Conservation (phyloP, 257 asterid genomes). For the Fraxinus excelsior region DNA sequence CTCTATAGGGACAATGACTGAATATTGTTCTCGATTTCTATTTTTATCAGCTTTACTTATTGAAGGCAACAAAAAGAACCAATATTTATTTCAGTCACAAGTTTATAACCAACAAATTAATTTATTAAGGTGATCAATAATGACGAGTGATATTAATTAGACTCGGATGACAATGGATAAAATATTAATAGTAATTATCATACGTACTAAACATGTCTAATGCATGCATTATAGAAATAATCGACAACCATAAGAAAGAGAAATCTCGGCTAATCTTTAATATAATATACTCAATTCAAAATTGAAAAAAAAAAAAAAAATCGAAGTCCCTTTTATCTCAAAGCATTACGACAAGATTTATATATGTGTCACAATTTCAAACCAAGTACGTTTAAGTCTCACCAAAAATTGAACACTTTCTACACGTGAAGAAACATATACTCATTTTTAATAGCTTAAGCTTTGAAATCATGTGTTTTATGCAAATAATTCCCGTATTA, state of each 20-base stretch:
- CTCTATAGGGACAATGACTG: slow-evolving; percentile 25
- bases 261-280: background rate
- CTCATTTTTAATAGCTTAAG: background rate
- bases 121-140: slow-evolving; percentile 10
- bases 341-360: too few species aligned
- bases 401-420: too few species aligned
- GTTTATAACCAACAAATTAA: slow-evolving; percentile 10
- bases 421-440: background rate
- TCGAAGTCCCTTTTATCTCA: background rate
- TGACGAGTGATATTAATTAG: slow-evolving; percentile 3
- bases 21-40: slow-evolving; percentile 22
- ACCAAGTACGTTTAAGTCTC: too few species aligned
- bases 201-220: background rate
- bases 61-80: slow-evolving; percentile 22
- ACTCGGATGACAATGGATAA: too few species aligned
- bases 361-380: too few species aligned
- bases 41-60: slow-evolving; percentile 28
- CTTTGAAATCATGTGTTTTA: slow-evolving; percentile 4
- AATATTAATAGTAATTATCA: too few species aligned
- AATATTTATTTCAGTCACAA: slow-evolving; percentile 20
- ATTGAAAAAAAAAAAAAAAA: too few species aligned
- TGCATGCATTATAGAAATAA: background rate
- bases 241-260: too few species aligned
- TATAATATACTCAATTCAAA: background rate
- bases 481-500: slow-evolving; percentile 19